Evolutionary conservation across 2,329 filamentous ascomycete species (phyloP).

Genomic region (Coniochaeta sp.): DNA sequence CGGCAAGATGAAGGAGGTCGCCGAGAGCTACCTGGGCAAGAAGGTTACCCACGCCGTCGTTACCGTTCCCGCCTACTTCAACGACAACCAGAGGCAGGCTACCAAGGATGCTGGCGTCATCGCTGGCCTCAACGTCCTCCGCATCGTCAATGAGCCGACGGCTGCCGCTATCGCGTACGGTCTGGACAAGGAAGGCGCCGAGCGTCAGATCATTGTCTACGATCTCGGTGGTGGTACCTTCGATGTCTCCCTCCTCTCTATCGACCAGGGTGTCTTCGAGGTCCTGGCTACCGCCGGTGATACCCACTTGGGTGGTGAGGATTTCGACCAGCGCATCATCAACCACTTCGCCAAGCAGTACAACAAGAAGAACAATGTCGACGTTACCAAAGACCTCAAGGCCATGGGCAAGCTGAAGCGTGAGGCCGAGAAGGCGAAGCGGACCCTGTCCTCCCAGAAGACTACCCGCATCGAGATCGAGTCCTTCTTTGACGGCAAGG

Average conservation of each 20-base stretch:
- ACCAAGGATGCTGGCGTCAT: constrained; percentile 93
- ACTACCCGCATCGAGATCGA: constrained; percentile 94
- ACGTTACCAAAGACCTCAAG: constrained; percentile 91
- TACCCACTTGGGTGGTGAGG: constrained; percentile 95
- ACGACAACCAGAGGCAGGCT: constrained; percentile 93
- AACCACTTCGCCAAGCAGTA: constrained; percentile 93
- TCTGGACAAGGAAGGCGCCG: constrained; percentile 75
- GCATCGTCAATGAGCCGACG: constrained; percentile 94
- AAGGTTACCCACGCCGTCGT: constrained; percentile 84
- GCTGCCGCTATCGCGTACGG: constrained; percentile 93
- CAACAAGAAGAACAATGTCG: constrained; percentile 96
- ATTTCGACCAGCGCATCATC: constrained; percentile 97
- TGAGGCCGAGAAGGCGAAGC: constrained; percentile 99
- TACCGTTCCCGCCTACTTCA: constrained; percentile 96
- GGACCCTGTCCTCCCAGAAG: constrained; percentile 91
- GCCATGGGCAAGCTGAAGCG: constrained; percentile 99
- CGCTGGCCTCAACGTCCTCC: constrained; percentile 88
- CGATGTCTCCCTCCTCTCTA: constrained; percentile 88
- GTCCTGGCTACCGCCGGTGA: constrained; percentile 93
- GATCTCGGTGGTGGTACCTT: constrained; percentile 93
- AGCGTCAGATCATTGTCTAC: constrained; percentile 87
- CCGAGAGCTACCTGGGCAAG: constrained; percentile 73
- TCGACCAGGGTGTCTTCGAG: constrained; percentile 89
- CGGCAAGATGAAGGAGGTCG: constrained; percentile 55
- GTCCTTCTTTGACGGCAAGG: constrained; percentile 91